phyloP scores from a whole-genome alignment of 192 early-diverging fungal species.

The Diversispora epigaea region DNA sequence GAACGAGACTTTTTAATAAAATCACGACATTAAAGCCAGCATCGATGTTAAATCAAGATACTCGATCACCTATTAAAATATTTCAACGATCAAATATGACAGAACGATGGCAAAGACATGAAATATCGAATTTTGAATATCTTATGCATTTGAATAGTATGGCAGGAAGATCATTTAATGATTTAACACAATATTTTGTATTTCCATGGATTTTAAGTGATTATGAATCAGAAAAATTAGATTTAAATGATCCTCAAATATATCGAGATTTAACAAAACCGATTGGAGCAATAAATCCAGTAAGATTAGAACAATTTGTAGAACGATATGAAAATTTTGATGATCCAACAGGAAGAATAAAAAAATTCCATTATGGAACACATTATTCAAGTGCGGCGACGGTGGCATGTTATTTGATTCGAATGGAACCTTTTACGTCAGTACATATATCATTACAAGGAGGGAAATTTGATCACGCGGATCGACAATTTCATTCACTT shows the following conservation, averaged over 20 bases:
- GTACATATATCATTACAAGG: conserved; percentile 46
- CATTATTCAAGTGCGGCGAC: conserved; percentile 88
- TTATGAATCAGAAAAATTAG: conserved; percentile 62
- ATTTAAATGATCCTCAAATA: conserved; percentile 62
- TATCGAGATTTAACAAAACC: conserved; percentile 86
- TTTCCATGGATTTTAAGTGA: conserved; percentile 86
- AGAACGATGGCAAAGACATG: conserved; percentile 70
- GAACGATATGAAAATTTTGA: conserved; percentile 51
- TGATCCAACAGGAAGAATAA: conserved; percentile 41
- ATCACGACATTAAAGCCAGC: conserved; percentile 8
- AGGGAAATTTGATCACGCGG: conserved; percentile 75
- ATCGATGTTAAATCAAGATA: conserved; percentile 31
- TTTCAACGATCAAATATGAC: conserved; percentile 45
- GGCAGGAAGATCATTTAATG: conserved; percentile 69
- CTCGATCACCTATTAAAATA: conserved; percentile 9
- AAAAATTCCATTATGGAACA: conserved; percentile 83
- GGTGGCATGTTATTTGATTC: conserved; percentile 77
- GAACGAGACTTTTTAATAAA: background rate
- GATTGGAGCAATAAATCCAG: conserved; percentile 72
- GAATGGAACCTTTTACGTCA: conserved; percentile 79
- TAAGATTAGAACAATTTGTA: conserved; percentile 56
- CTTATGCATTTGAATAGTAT: conserved; percentile 83
- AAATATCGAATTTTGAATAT: conserved; percentile 91
- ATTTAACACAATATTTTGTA: conserved; percentile 89
- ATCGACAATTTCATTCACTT: conserved; percentile 70